Base-by-base conservation (phyloP, 192 early-diverging fungal species). In the Kickxella alabastrina region DNA sequence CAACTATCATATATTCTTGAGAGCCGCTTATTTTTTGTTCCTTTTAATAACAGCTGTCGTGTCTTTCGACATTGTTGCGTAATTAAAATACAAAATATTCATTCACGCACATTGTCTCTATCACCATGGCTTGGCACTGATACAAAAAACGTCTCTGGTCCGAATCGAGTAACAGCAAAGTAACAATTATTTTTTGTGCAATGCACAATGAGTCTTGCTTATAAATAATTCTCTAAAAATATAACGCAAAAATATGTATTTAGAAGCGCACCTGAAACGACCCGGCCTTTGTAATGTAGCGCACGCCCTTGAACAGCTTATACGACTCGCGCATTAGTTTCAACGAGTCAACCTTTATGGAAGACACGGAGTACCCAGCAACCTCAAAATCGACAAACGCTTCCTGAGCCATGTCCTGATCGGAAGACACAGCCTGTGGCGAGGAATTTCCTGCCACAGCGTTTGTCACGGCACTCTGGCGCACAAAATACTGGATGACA, bases 301-400 rank as follows among this genome's bases (percentile, higher is more conserved):
- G 57, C 43, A 72, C 68, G 14, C 68, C 68, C 34, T 72, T 72
- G 42, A 57, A 65, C 21, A 64, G 19, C 52, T 72, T 72, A 57
- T 72, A 72, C 0, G 68, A 59, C 46, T 72, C 68, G 18, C 61
- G 47, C n/a, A 65, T 31, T 22, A 72, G 21, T 35, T 51, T 55
- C 25, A 72, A 39, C 7, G 68, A 63, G 19, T 72, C 62, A 10
- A 72, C 62, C 41, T 72, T 72, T 29, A 72, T 23, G 0, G 68
- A 65, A 3, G 68, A 65, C 4, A 52, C 57, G 19, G 68, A 72
- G 49, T 46, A 57, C 0, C 68, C 62, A 13, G 62, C 44, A n/a
- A 72, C 53, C 44, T 72, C 62, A 57, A 72, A 72, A 4, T 43
- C 50, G 10, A 65, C 48, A 59, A 72, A 72, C 22, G 57, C 68